Base-by-base conservation (phyloP, 106 monocot genomes). In the Dactylorhiza incarnata region DNA sequence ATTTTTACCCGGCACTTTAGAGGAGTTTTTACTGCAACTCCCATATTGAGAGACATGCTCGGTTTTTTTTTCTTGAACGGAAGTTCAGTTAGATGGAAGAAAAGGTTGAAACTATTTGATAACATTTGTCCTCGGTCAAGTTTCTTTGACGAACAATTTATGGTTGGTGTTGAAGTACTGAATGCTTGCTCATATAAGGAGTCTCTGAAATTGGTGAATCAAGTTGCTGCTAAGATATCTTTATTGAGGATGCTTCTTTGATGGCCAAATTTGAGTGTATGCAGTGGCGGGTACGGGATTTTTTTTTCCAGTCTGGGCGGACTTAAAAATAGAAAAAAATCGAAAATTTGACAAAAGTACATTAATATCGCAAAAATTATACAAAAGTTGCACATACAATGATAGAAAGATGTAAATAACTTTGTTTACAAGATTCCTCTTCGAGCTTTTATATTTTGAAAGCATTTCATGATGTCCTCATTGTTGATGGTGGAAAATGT, bases 11-110 rank as follows among this genome's bases (percentile, higher is more conserved):
- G 58, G 19, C 52, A 79, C 85, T 68, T 22, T 77, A 48, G 80
- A 89, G 49, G 80, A 83, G 56, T 75, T 48, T 71, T 82, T 91
- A 81, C 65, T 80, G 73, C 49, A 77, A 11, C 68, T 83, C 93
- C 62, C 81, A 91, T 78, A 87, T 97, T 80, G 89, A 89, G 26
- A 97, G 66, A 9, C 59, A 93, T 97, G 87, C 75, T 97, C 65
- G 75, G 47, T 25, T 84, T 51, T 78, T 82, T 91, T 61, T 37
- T 45, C 13, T 76, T 68, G 26, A 80, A 71, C 49, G 72, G 61
- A 45, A 71, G 68, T 61, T 74, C 82, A 48, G 29, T 79, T 44
- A 81, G 56, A 50, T 77, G 82, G 73, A 83, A 82, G 54, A 77
- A 81, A 48, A 79, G 78, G 1, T 68, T 89, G 54, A 71, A 88